These are phyloP conservation scores for Euphorbia pulcherrima DNA, from an alignment of 345 rosid species.

Conservation along the genomic window DNA sequence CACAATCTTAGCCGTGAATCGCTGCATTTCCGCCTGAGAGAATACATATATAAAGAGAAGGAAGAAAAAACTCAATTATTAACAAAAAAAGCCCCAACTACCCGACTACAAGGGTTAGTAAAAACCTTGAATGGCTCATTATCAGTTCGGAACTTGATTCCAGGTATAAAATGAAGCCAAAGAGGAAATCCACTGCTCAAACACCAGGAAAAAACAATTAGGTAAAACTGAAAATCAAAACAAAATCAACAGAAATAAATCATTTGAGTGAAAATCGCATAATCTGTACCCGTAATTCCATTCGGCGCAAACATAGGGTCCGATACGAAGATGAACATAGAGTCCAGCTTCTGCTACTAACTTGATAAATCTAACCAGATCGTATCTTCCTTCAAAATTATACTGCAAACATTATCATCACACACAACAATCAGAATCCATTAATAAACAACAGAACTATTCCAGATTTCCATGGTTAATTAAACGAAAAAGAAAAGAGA, in stretches of 20 bases:
- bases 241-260: too few species aligned
- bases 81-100: neutral
- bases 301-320: constrained; percentile 94
- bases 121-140: constrained; percentile 84
- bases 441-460: neutral
- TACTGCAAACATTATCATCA: constrained; percentile 40
- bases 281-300: constrained; percentile 83
- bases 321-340: constrained; percentile 85
- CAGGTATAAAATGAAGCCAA: constrained; percentile 87
- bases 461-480: too few species aligned
- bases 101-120: neutral
- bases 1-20: constrained; percentile 83
- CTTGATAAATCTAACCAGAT: constrained; percentile 78
- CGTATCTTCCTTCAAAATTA: constrained; percentile 84
- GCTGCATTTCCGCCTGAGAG: constrained; percentile 79
- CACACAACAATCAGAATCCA: neutral
- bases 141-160: constrained; percentile 79
- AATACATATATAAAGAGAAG: constrained; percentile 9
- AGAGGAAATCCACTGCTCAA: constrained; percentile 80
- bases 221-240: neutral
- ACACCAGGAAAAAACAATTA: neutral
- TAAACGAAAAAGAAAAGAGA: neutral
- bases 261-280: neutral
- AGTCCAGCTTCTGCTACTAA: constrained; percentile 80
- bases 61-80: neutral